These are phyloP conservation scores for Xylogone sp. DNA, from an alignment of 2,329 filamentous ascomycete species.

Conservation along the genomic window DNA sequence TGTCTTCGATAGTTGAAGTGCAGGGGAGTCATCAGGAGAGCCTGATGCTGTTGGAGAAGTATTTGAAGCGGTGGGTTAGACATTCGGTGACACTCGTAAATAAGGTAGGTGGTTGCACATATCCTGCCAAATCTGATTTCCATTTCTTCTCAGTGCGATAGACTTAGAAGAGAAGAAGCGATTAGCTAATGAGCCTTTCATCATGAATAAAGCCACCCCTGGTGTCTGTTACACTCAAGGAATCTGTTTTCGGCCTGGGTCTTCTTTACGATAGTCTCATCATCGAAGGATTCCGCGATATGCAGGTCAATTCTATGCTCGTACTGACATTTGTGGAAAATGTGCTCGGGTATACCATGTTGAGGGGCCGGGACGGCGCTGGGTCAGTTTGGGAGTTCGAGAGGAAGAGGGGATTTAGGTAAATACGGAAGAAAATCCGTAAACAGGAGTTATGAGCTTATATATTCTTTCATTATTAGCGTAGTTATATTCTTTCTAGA, in stretches of 20 bases:
- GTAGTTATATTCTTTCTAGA: too few relatives aligned
- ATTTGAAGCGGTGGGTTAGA: slow-evolving; percentile 44
- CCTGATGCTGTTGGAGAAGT: slow-evolving; percentile 40
- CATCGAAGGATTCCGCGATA: slow-evolving; percentile 32
- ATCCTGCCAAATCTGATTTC: too few relatives aligned
- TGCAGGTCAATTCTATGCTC: slow-evolving; percentile 37
- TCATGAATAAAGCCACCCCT: slow-evolving; percentile 35
- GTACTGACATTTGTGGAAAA: slow-evolving; percentile 43
- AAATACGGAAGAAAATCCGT: neutral
- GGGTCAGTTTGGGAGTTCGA: slow-evolving; percentile 30
- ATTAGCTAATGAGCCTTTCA: too few relatives aligned
- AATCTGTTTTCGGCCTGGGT: slow-evolving; percentile 42
- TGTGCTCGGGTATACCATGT: slow-evolving; percentile 40
- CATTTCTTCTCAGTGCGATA: too few relatives aligned
- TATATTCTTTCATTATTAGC: too few relatives aligned
- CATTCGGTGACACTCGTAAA: slow-evolving; percentile 35
- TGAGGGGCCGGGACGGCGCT: slow-evolving; percentile 27
- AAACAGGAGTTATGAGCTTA: too few relatives aligned
- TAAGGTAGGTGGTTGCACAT: slow-evolving; percentile 33
- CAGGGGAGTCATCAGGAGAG: slow-evolving; percentile 45
- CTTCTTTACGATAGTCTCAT: slow-evolving; percentile 40
- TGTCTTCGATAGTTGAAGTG: slow-evolving; percentile 33
- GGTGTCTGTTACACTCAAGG: slow-evolving; percentile 37
- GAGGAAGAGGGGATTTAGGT: slow-evolving; percentile 15
- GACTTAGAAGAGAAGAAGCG: too few relatives aligned